Evolutionary conservation across 164 flowering plant species (phyloP), one percentile per base, ranked within the genome.

Genomic region (Stephania yunnanensis): DNA sequence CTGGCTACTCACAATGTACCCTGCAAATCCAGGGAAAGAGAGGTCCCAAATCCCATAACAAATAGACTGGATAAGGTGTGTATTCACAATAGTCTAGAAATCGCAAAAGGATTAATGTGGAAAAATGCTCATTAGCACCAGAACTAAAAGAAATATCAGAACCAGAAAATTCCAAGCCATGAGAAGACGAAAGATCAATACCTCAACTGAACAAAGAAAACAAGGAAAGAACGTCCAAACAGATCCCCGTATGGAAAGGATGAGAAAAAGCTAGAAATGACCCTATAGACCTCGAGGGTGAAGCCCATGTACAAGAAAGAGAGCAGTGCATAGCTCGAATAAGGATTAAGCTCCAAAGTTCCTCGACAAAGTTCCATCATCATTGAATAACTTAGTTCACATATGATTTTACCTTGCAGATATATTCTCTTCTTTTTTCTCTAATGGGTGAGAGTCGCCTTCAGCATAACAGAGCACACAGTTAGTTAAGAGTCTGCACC

Each of bases 341-440:
- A 58, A 75, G 73, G 76, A 64, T 48, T 67, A 75, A 74, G 65
- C 68, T 68, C 74, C 63, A 79, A 74, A 79, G 68, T 68, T 50
- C 71, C 71, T 77, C n/a, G 71, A 73, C 67, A 71, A 45, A 70
- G 66, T 76, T 68, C 55, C 63, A 81, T 46, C 64, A 82, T 76
- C 80, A 80, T 42, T 72, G 76, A 82, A 85, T 71, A 75, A 78
- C 78, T 73, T 78, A 82, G 73, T 85, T 82, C 83, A 78, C 82
- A 78, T 61, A 73, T 74, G 84, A 74, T 71, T 88, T 91, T 96
- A 96, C 99, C 99, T 96, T 96, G 97, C 98, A 92, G 79, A 88
- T 83, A 91, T 96, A 96, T 63, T 94, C 99, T 84, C 97, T 93
- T 85, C 97, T 87, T 87, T 89, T 93, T 81, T 90, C 94, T 86